phyloP scores from a whole-genome alignment of 805 yeast species.

The Metschnikowia kofuensis region DNA sequence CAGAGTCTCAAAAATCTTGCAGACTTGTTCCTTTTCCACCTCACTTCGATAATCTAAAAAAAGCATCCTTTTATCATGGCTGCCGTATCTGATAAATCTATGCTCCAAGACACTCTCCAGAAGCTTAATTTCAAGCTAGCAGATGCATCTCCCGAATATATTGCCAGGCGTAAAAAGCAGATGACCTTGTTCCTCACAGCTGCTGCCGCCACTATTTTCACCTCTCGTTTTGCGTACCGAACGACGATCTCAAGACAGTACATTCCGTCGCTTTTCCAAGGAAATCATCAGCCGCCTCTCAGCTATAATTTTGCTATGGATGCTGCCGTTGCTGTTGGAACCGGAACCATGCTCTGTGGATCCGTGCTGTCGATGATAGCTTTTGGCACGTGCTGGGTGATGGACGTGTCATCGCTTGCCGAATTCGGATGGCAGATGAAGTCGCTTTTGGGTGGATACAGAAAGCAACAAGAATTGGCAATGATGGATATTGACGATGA shows the following conservation, averaged over 20 bases:
- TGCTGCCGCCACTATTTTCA: slow-evolving; percentile 66
- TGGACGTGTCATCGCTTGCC: slow-evolving; percentile 62
- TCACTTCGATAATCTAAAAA: background rate
- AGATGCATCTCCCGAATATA: slow-evolving; percentile 47
- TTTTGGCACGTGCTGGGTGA: slow-evolving; percentile 76
- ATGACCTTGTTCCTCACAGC: slow-evolving; percentile 71
- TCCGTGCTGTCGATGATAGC: slow-evolving; percentile 69
- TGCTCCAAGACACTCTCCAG: slow-evolving; percentile 2
- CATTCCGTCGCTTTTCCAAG: slow-evolving; percentile 74
- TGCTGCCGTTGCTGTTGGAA: slow-evolving; percentile 80
- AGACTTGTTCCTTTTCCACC: too few species aligned
- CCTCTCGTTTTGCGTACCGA: slow-evolving; percentile 71
- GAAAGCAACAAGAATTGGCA: slow-evolving; percentile 47
- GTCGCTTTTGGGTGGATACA: slow-evolving; percentile 63
- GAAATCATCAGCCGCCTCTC: slow-evolving; percentile 84
- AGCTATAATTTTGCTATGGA: slow-evolving; percentile 71
- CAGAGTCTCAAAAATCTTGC: too few species aligned
- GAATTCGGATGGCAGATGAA: slow-evolving; percentile 76
- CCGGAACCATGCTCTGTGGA: slow-evolving; percentile 73
- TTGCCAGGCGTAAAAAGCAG: slow-evolving; percentile 63
- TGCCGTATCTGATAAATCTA: background rate
- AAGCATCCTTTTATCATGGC: background rate
- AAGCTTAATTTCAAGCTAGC: slow-evolving; percentile 29
- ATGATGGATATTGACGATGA: slow-evolving; percentile 56
- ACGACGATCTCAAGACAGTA: slow-evolving; percentile 72